Evolutionary conservation across 495 filamentous ascomycete genomes (phyloP), one percentile per base, ranked within the genome.

Genomic region (Aspergillus kassunensis): DNA sequence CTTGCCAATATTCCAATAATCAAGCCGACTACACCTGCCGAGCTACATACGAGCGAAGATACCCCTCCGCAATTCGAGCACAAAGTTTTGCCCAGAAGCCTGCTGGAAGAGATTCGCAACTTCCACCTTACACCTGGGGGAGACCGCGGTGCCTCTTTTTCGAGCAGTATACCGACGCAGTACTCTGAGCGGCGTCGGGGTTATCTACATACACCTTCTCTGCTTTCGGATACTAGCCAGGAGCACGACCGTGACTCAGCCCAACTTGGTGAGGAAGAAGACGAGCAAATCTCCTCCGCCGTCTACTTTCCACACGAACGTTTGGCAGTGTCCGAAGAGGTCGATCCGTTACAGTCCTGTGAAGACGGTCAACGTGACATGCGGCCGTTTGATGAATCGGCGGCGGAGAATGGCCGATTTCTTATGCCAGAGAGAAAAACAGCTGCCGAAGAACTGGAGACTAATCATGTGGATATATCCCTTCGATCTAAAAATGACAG

Each of bases 271-370:
- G 87, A 87, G 29, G 89, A 96, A 21, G 90, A 93, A 47, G 91
- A 89, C 64, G 93, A 97, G 62, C 89, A 96, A 66, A 97, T 98
- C 41, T 91, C 88, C 8, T 97, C 92, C 34, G 92, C 92, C 10
- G 76, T 96, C 45, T 98, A 97, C 67, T 81, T 93, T 56, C 93
- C 93, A 16, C 93, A 97, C 72, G 83, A 88, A 69, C 78, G 79
- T 46, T 79, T 79, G n/a, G 59, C 63, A 2, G 59, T 68, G 9
- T 54, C 65, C 8, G 69, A 71, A 34, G 71, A 59, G 21, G 58
- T 62, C 36, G 65, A 75, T 40, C 56, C 36, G n/a, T 23, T 65
- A 60, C 74, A 80, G 43, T 68, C 77, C 35, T 72, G 77, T 52
- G 64, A 72, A 51, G 72, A 81, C 50, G 64, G 70, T 21, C 58